Base-by-base conservation (phyloP, 768 basidiomycete genomes). In the Collybia mongolica region DNA sequence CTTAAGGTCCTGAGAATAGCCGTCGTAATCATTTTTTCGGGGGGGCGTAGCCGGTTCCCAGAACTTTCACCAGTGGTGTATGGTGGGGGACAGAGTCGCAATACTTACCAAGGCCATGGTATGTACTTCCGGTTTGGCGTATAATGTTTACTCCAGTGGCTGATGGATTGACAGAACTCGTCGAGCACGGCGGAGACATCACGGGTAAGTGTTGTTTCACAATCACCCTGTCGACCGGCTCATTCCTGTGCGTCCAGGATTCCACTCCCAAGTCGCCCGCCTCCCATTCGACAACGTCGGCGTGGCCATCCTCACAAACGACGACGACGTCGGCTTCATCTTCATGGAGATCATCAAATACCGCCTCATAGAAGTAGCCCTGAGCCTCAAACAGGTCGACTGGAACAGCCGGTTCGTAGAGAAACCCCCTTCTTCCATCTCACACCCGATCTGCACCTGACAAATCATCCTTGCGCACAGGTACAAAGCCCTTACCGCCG, bases 51-150 rank as follows among this genome's bases (percentile, higher is more conserved):
- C 15, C 47, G 39, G 15, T 57, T 48, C 35, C 60, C 62, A 1
- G 61, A 66, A 40, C 36, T 65, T 14, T 60, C 58, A 6, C 53
- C 57, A 9, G 36, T 51, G 6, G 60, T 59, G 2, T 70, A 70
- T 44, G 68, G 68, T 5, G 65, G 64, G 5, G 68, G 61, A 2
- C 65, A 64, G 44, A 41, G 41, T 24, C 45, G 49, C 5, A 44
- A 43, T 17, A 59, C 53, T 8, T 70, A 67, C 42, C 51, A 65
- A 11, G 65, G 65, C 0, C 61, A 67, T 43, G 57, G 64, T 66
- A 36, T 1, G 52, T 26, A 14, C 14, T 42, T 28, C 22, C 22
- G 2, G 2, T 3, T 35, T 7, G 38, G n/a, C 28, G n/a, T 12
- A 23, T 38, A 36, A n/a, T 19, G 6, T 22, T 49, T 53, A 6